Evolutionary conservation across 345 rosid species (phyloP).

Genomic region (Durio zibethinus): DNA sequence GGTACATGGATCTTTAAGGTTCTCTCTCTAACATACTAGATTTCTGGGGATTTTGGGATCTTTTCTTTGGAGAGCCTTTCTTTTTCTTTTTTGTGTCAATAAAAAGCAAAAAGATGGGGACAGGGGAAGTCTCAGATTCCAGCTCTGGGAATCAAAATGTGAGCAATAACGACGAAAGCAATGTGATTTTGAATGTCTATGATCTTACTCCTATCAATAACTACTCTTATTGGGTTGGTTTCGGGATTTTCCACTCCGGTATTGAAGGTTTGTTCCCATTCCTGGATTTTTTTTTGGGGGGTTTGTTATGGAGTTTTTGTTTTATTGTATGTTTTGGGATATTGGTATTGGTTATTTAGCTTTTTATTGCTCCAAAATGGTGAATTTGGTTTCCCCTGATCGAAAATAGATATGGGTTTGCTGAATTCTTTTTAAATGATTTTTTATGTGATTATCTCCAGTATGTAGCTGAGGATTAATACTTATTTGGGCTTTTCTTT

Average conservation of each 20-base stretch:
- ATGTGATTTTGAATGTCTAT: slow-evolving; percentile 68
- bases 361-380: neutral
- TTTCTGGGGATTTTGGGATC: slow-evolving; percentile 7
- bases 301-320: neutral
- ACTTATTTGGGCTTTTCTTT: neutral
- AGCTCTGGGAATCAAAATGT: slow-evolving; percentile 24
- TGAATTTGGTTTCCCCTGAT: neutral
- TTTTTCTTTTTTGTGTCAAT: neutral
- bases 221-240: slow-evolving; percentile 81
- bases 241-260: slow-evolving; percentile 92
- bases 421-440: neutral
- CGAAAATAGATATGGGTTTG: neutral
- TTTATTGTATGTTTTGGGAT: neutral
- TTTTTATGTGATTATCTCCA: neutral
- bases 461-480: neutral
- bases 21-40: neutral
- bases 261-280: slow-evolving; percentile 55
- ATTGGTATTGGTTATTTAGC: slow-evolving; percentile 12
- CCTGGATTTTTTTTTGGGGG: neutral
- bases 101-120: slow-evolving; percentile 31
- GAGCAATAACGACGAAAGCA: slow-evolving; percentile 22
- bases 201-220: slow-evolving; percentile 81
- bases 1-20: slow-evolving; percentile 7
- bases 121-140: slow-evolving; percentile 29
- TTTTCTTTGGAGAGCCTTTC: neutral